Evolutionary conservation across 1,284 basidiomycete genomes (phyloP).

Genomic region (Moniliophthora roreri): DNA sequence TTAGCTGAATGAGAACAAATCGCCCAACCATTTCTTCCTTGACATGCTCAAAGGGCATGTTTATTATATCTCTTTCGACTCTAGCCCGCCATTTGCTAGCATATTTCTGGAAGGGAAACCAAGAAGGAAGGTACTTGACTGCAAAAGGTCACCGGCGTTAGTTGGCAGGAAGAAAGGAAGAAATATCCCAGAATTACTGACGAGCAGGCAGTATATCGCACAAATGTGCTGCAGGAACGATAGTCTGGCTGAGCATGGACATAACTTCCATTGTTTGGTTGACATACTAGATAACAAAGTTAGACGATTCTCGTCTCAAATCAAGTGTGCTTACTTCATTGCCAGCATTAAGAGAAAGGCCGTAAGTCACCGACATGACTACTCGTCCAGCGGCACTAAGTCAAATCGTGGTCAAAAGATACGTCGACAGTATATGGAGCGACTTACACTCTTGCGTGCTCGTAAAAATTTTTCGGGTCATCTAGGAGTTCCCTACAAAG

Average conservation of each 20-base stretch:
- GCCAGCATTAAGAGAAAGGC: not conserved
- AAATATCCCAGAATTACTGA: too few species aligned
- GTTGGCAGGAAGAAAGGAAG: not conserved
- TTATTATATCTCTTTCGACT: not conserved
- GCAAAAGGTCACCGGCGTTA: not conserved
- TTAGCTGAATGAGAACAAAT: constrained; percentile 17
- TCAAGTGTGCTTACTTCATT: constrained; percentile 19
- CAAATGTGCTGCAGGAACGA: constrained; percentile 24
- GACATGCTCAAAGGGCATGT: constrained; percentile 9
- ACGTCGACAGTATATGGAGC: not conserved
- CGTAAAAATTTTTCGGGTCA: constrained; percentile 21
- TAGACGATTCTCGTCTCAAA: not conserved
- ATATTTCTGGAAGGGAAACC: constrained; percentile 12
- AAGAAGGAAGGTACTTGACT: constrained; percentile 16
- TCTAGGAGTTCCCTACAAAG: constrained; percentile 19
- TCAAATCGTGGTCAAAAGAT: constrained; percentile 7
- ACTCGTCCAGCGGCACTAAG: constrained; percentile 18
- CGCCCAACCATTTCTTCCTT: constrained; percentile 16
- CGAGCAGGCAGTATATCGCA: constrained; percentile 23
- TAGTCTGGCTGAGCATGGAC: constrained; percentile 19
- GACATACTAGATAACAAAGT: constrained; percentile 19
- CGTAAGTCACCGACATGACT: constrained; percentile 13
- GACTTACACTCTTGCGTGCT: constrained; percentile 25
- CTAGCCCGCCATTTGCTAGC: not conserved
- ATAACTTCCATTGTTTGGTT: constrained; percentile 23